phyloP scores from a whole-genome alignment of 805 yeast species.

The Lipomyces spencermartinsiae region DNA sequence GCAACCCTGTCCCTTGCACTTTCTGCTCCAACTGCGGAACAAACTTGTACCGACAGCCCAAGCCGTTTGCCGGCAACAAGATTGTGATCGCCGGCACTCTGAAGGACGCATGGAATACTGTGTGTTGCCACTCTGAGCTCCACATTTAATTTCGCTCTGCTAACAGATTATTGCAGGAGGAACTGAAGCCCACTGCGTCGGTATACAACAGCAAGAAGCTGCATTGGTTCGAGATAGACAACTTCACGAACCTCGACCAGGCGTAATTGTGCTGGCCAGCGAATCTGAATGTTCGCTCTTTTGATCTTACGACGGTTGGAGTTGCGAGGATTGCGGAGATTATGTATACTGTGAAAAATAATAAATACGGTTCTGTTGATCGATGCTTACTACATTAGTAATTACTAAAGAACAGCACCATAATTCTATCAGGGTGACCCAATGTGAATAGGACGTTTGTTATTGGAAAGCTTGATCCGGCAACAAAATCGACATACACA shows the following conservation, averaged over 20 bases:
- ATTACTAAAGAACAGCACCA: no score
- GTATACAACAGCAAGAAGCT: slow-evolving; percentile 1
- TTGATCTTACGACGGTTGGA: not conserved
- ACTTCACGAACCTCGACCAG: not conserved
- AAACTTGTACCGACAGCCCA: slow-evolving; percentile 18
- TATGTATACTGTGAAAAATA: not conserved
- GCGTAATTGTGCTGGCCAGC: not conserved
- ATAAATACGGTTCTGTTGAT: no score
- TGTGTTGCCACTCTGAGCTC: not conserved
- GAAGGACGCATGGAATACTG: slow-evolving; percentile 10
- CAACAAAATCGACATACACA: no score
- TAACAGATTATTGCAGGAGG: slow-evolving; percentile 9
- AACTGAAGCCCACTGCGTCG: slow-evolving; percentile 11
- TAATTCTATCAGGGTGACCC: no score
- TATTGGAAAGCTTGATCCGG: no score
- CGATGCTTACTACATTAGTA: no score
- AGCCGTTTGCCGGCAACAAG: slow-evolving; percentile 7
- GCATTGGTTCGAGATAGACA: slow-evolving; percentile 13
- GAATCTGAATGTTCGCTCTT: not conserved
- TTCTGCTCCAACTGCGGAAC: slow-evolving; percentile 30
- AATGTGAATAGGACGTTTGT: no score
- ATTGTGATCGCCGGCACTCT: slow-evolving; percentile 18
- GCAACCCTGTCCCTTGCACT: slow-evolving; percentile 25
- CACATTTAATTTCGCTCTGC: not conserved
- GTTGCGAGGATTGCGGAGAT: not conserved